These are phyloP conservation scores for Penicillium diatomitis DNA, from an alignment of 495 filamentous ascomycete species.

Conservation along the genomic window DNA sequence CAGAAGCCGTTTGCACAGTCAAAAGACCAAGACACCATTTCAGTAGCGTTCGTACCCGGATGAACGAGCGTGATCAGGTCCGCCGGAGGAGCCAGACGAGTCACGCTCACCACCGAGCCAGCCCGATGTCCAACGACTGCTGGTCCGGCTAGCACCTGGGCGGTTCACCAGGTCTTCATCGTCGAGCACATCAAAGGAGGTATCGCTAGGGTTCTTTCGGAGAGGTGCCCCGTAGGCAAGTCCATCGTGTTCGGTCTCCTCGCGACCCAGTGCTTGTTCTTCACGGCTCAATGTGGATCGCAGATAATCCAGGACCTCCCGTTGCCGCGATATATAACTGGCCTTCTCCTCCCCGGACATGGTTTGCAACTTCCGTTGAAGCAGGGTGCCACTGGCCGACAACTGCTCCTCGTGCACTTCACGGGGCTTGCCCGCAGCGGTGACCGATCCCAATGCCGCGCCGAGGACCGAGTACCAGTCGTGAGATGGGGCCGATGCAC, in stretches of 20 bases:
- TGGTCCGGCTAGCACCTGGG: conserved; percentile 9
- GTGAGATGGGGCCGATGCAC: conserved; percentile 27
- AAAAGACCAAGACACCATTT: not conserved
- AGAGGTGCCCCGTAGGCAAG: conserved; percentile 41
- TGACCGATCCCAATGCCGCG: conserved; percentile 50
- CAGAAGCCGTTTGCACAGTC: not conserved
- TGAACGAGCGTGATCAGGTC: conserved; percentile 22
- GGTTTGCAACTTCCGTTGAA: conserved; percentile 55
- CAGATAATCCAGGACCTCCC: conserved; percentile 60
- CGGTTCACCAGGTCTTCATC: conserved; percentile 49
- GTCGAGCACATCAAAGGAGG: conserved; percentile 77
- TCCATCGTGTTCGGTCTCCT: conserved; percentile 35
- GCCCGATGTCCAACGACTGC: conserved; percentile 27
- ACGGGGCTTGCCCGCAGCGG: conserved; percentile 30
- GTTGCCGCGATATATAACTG: conserved; percentile 61
- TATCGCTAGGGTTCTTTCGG: conserved; percentile 63
- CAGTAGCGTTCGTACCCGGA: conserved; percentile 20
- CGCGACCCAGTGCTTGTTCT: conserved; percentile 42
- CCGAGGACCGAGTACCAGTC: conserved; percentile 59
- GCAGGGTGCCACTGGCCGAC: conserved; percentile 50
- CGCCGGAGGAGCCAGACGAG: conserved; percentile 20
- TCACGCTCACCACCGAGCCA: conserved; percentile 30
- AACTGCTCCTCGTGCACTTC: conserved; percentile 46
- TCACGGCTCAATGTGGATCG: conserved; percentile 68
- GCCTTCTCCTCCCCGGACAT: conserved; percentile 52